Evolutionary conservation across 2,329 filamentous ascomycete species (phyloP), one percentile per base, ranked within the genome.

Genomic region (Xylaria sp.): DNA sequence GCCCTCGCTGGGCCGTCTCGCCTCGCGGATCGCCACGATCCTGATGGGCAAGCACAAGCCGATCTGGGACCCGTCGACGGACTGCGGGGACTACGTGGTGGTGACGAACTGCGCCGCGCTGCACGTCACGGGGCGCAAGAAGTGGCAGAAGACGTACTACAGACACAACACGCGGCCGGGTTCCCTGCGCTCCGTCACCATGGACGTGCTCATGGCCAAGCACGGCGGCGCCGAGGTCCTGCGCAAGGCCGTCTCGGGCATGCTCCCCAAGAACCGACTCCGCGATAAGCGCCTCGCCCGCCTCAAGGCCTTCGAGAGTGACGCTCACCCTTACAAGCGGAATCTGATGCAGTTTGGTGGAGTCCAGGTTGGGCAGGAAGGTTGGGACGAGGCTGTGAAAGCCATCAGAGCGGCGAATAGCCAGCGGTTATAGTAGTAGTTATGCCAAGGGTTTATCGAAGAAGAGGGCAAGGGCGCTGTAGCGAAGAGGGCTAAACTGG

Each of bases 31-130:
- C 81, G 95, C 94, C 70, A 85, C 91, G 63, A 86, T 93, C 69
- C 89, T 98, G 61, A 98, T 98, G 94, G 96, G 96, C 83, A 99
- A 99, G 86, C 92, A 99, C 87, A 99, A 99, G 84, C 96, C 96
- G 25, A 97, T 96, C 81, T 99, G 90, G 84, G 93, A 98, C 83
- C 96, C 96, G 1, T 97, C 94, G 25, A 98, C 94, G 70, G 96
- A 99, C 86, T 98, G 96, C 86, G 96, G 96, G 75, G 96, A 99
- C 88, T 99, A 99, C 82, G 94, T 99, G 13, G 95, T 99, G 0
- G 94, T 96, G 60, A 93, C 93, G 44, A 91, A 94, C 80, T 98
- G 96, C 85, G 88, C 92, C 48, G 90, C 95, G 57, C 86, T 99
- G 59, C 90, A 94, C 83, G 91, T 90, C 1, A 98, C 96, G 8